A percentile compares a stretch with the other conserved stretches of the same genome.
Evolutionary conservation across 1,284 basidiomycete genomes (phyloP).

Genomic region (Ceratobasidium sp.): DNA sequence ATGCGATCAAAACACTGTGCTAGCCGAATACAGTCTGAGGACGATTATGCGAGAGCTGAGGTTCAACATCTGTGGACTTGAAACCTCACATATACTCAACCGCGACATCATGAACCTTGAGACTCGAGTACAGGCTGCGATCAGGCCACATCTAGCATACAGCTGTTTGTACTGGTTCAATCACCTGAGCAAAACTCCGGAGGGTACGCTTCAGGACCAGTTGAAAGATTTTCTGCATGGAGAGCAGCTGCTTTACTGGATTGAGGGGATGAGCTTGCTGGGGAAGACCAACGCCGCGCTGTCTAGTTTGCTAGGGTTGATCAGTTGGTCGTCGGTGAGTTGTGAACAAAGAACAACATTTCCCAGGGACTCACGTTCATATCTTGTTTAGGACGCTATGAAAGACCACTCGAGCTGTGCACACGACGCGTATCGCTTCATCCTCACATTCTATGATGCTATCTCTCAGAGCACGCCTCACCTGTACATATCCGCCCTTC

Average conservation of each 20-base stretch:
- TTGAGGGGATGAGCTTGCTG: conserved; percentile 38
- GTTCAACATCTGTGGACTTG: conserved; percentile 26
- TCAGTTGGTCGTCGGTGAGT: background rate
- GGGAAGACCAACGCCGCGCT: background rate
- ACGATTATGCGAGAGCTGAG: conserved; percentile 3
- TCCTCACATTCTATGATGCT: conserved; percentile 10
- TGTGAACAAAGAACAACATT: background rate
- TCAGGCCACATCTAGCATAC: conserved; percentile 11
- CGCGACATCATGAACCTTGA: conserved; percentile 10
- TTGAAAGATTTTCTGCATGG: background rate
- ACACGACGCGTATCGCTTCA: conserved; percentile 22
- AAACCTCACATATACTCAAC: conserved; percentile 7
- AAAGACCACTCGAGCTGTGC: background rate
- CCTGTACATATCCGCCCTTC: conserved; percentile 40
- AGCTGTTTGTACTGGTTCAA: conserved; percentile 17
- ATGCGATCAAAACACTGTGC: background rate
- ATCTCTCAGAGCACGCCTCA: conserved; percentile 34
- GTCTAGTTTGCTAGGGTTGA: background rate
- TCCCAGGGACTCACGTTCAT: too few relatives aligned
- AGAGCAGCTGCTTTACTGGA: conserved; percentile 25
- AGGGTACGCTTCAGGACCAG: background rate
- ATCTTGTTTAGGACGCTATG: background rate
- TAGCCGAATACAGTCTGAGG: conserved; percentile 20
- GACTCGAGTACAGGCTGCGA: background rate
- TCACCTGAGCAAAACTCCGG: background rate